phyloP scores from a whole-genome alignment of 2,329 filamentous ascomycete species.

The Cordyceps tenuipes region DNA sequence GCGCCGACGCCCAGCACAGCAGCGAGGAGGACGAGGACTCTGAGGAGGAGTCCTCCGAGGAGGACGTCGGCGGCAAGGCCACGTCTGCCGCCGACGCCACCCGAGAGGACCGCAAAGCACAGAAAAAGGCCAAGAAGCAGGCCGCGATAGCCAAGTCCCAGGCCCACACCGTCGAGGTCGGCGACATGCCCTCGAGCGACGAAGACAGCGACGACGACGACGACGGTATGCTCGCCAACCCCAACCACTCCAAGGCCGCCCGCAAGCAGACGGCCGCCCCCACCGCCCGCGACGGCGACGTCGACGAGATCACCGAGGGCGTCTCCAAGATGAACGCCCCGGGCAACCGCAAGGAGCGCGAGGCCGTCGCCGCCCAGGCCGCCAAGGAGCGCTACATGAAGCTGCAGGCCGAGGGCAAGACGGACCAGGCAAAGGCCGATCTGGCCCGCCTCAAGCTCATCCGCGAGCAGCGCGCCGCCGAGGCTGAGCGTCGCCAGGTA shows the following conservation, averaged over 20 bases:
- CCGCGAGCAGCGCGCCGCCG: slow-evolving; percentile 76
- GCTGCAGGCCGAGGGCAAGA: slow-evolving; percentile 89
- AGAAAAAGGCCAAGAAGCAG: slow-evolving; percentile 84
- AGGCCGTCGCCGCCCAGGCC: slow-evolving; percentile 78
- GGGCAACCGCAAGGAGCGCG: slow-evolving; percentile 46
- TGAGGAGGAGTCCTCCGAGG: slow-evolving; percentile 43
- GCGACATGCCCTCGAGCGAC: slow-evolving; percentile 73
- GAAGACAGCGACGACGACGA: slow-evolving; percentile 42
- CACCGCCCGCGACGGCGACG: slow-evolving; percentile 19
- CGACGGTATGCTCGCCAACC: slow-evolving; percentile 71
- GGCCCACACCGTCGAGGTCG: slow-evolving; percentile 64
- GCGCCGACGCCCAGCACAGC: slow-evolving; percentile 42
- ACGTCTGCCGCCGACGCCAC: slow-evolving; percentile 36
- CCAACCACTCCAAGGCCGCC: slow-evolving; percentile 77
- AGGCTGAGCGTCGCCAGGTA: slow-evolving; percentile 75
- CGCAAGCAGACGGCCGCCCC: slow-evolving; percentile 43
- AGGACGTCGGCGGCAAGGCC: slow-evolving; percentile 37
- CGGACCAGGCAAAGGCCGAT: slow-evolving; percentile 87
- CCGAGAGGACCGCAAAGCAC: slow-evolving; percentile 80
- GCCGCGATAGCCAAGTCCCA: slow-evolving; percentile 75
- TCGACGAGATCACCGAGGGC: slow-evolving; percentile 44
- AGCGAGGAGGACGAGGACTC: slow-evolving; percentile 46
- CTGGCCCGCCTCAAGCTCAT: slow-evolving; percentile 75
- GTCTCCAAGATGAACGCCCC: slow-evolving; percentile 46
- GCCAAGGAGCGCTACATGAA: slow-evolving; percentile 88